These are phyloP conservation scores for Lactifluus hygrophoroides DNA, from an alignment of 768 basidiomycete genomes.

Conservation along the genomic window DNA sequence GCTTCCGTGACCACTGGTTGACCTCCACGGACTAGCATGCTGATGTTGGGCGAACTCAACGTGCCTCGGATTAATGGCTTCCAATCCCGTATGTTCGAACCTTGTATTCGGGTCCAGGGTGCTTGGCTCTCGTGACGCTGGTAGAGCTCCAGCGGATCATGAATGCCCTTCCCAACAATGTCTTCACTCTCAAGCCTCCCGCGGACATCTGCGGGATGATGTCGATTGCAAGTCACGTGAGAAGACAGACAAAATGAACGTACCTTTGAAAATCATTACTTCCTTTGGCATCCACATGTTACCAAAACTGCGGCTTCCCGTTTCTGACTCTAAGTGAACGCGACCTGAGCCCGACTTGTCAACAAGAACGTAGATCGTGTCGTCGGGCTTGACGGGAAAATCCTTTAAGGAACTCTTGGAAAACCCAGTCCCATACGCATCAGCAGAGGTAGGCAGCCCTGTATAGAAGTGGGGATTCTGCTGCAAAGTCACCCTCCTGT, in stretches of 20 bases:
- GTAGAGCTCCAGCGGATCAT: neutral
- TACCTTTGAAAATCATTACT: neutral
- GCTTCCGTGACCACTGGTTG: no score
- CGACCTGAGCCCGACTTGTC: neutral
- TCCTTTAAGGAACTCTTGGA: neutral
- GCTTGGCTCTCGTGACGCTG: neutral
- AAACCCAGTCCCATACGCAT: neutral
- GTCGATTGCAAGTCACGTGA: neutral
- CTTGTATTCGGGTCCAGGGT: neutral
- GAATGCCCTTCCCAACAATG: neutral
- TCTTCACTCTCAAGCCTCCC: neutral
- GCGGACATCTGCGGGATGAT: neutral
- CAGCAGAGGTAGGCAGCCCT: neutral
- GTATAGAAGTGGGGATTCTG: constrained; percentile 1
- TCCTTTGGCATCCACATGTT: no score
- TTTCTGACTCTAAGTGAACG: neutral
- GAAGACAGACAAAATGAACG: neutral
- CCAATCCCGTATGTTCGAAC: neutral
- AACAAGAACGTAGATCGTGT: constrained; percentile 1
- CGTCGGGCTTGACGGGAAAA: neutral
- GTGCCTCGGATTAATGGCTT: neutral
- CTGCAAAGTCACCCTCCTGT: neutral
- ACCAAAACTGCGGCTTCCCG: neutral
- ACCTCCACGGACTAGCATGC: neutral
- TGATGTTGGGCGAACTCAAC: neutral